These are phyloP conservation scores for Athelia psychrophila DNA, from an alignment of 1,284 basidiomycete genomes.

Conservation along the genomic window DNA sequence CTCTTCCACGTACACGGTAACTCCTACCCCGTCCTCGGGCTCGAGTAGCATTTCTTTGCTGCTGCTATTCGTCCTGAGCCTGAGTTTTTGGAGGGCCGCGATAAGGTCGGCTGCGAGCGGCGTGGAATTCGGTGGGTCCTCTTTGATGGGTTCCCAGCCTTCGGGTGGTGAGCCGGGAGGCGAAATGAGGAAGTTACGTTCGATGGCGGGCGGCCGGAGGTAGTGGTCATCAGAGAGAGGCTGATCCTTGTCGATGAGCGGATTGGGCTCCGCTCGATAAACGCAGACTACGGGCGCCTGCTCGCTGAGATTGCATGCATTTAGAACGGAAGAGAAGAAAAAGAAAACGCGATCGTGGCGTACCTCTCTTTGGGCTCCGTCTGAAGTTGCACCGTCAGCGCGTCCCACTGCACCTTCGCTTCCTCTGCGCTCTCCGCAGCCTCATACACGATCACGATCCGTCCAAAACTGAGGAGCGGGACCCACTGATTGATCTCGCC, in stretches of 20 bases:
- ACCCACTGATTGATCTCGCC: conserved; percentile 86
- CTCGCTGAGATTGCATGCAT: conserved; percentile 3
- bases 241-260: conserved; percentile 46
- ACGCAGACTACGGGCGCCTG: conserved; percentile 65
- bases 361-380: no score
- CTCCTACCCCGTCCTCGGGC: conserved; percentile 67
- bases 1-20: conserved; percentile 73
- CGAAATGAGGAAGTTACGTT: conserved; percentile 96
- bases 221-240: conserved; percentile 44
- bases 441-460: conserved; percentile 80
- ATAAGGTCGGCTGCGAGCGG: conserved; percentile 92
- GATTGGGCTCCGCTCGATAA: conserved; percentile 76
- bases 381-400: conserved; percentile 21
- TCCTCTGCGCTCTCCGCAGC: conserved; percentile 60
- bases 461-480: conserved; percentile 72
- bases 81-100: conserved; percentile 63
- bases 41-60: conserved; percentile 58
- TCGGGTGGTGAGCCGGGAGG: conserved; percentile 98
- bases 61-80: conserved; percentile 36
- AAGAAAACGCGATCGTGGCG: background rate
- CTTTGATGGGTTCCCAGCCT: conserved; percentile 91
- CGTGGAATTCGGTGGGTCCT: conserved; percentile 88
- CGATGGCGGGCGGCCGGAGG: conserved; percentile 74
- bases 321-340: conserved; percentile 6
- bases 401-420: conserved; percentile 60